These are phyloP conservation scores for Fusarium irregulare DNA, from an alignment of 2,329 filamentous ascomycete genomes.

Conservation along the genomic window DNA sequence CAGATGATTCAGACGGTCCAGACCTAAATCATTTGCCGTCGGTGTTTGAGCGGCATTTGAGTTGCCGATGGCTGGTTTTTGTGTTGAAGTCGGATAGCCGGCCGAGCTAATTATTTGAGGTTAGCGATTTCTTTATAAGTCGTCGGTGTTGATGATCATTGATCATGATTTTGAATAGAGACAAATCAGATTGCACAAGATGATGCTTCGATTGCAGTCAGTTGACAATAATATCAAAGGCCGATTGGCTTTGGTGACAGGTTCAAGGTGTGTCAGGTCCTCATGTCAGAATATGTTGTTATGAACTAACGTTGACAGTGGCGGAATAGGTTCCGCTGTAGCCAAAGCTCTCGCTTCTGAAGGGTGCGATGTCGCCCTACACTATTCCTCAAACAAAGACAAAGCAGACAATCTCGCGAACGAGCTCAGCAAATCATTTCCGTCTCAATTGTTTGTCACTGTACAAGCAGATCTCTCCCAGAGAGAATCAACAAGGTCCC, in stretches of 20 bases:
- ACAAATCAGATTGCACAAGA: neutral
- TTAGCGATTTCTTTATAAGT: conserved; percentile 12
- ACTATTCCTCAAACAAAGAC: conserved; percentile 50
- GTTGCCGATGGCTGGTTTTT: conserved; percentile 2
- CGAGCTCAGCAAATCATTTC: conserved; percentile 20
- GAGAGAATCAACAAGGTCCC: conserved; percentile 16
- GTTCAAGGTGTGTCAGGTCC: conserved; percentile 16
- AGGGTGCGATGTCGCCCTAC: conserved; percentile 51
- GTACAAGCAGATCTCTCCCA: conserved; percentile 23
- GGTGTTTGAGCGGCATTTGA: conserved; percentile 8
- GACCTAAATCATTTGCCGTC: conserved; percentile 21
- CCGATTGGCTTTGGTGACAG: conserved; percentile 38
- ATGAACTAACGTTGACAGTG: conserved; percentile 38
- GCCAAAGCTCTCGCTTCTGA: conserved; percentile 50
- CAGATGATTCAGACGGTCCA: neutral
- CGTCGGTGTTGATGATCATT: neutral
- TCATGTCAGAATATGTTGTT: neutral
- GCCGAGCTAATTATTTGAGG: neutral
- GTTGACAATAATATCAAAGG: conserved; percentile 28
- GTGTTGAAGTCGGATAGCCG: neutral
- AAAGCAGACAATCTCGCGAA: conserved; percentile 48
- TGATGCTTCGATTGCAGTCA: conserved; percentile 20
- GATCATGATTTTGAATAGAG: neutral
- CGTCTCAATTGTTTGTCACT: conserved; percentile 4
- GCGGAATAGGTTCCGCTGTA: conserved; percentile 51